Evolutionary conservation across 768 basidiomycete species (phyloP).

Genomic region (Tricholoma bakamatsutake): DNA sequence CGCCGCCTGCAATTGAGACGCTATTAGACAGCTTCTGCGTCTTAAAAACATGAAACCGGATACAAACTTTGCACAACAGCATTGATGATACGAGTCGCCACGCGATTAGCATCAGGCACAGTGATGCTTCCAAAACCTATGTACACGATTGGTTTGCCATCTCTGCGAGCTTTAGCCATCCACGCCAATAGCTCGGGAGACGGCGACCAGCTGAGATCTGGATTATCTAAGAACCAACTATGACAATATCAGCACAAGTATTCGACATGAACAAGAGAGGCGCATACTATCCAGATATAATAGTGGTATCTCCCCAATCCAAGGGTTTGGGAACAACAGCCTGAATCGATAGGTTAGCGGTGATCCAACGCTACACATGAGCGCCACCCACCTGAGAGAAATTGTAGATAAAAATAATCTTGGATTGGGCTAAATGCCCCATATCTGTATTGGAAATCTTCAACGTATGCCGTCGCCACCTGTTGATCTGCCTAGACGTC

Average conservation of each 20-base stretch:
- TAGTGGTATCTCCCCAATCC: constrained; percentile 58
- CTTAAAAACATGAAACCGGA: not conserved
- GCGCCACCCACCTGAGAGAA: constrained; percentile 43
- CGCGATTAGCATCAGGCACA: constrained; percentile 49
- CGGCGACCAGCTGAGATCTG: constrained; percentile 53
- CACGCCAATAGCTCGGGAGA: constrained; percentile 43
- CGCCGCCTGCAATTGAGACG: constrained; percentile 35
- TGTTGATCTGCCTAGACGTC: constrained; percentile 59
- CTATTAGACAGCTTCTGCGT: not conserved
- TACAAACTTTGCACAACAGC: constrained; percentile 53
- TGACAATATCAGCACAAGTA: not conserved
- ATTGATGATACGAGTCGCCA: constrained; percentile 51
- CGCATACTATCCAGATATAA: constrained; percentile 51
- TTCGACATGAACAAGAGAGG: not conserved
- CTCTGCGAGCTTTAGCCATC: constrained; percentile 48
- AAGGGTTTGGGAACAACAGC: constrained; percentile 65
- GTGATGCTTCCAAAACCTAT: constrained; percentile 70
- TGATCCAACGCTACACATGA: not conserved
- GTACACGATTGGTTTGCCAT: constrained; percentile 59
- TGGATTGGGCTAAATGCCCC: constrained; percentile 52
- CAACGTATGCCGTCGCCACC: constrained; percentile 52
- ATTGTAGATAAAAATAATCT: constrained; percentile 61
- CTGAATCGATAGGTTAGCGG: constrained; percentile 11
- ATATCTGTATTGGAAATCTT: constrained; percentile 49
- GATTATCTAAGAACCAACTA: constrained; percentile 64